Base-by-base conservation (phyloP, 1,139 yeast genomes). In the Candida glucosophila region DNA sequence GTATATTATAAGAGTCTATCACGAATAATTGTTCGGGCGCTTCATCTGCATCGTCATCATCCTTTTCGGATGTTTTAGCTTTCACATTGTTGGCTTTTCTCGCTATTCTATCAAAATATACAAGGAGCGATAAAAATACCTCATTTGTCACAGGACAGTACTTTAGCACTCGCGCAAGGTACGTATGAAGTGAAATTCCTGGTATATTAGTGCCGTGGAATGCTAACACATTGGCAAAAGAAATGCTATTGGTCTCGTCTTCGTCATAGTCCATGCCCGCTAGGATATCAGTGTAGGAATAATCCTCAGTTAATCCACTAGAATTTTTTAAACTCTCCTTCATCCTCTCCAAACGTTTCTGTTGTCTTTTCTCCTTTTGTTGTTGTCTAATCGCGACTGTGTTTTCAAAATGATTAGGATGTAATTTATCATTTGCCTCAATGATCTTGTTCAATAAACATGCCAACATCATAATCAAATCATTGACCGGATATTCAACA, bases 131-230 rank as follows among this genome's bases (percentile, higher is more conserved):
- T 27, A 90, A 61, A 50, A 88, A 90, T 16, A 92, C 97, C 48
- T 92, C 98, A 53, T 90, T 90, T 2, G 98, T 88, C 12, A 92
- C 92, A 0, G 99, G 98, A 52, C 99, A 90, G 54, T 90, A 92
- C 52, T 88, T 90, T 47, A 90, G 70, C 16, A 90, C 92, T 44
- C 98, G 73, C 20, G 86, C 72, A 32, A 90, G 65, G 49, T 90
- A 90, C 11, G 95, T 92, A 45, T 85, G 88, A 26, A 92, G 66
- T 6, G 90, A 75, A 29, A 90, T 90, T 8, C 94, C 95, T 1
- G 99, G 99, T 10, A 90, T 77, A 47, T 88, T 92, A 27, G 95
- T 75, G 12, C 98, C 98, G 48, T 86, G 96, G 49, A 90, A 90
- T 24, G 96, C 92, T 33, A 88, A 57, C 3, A 90, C 88, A 42